Evolutionary conservation across 2,329 filamentous ascomycete genomes (phyloP), one percentile per base, ranked within the genome.

Genomic region (Neonectria sp.): DNA sequence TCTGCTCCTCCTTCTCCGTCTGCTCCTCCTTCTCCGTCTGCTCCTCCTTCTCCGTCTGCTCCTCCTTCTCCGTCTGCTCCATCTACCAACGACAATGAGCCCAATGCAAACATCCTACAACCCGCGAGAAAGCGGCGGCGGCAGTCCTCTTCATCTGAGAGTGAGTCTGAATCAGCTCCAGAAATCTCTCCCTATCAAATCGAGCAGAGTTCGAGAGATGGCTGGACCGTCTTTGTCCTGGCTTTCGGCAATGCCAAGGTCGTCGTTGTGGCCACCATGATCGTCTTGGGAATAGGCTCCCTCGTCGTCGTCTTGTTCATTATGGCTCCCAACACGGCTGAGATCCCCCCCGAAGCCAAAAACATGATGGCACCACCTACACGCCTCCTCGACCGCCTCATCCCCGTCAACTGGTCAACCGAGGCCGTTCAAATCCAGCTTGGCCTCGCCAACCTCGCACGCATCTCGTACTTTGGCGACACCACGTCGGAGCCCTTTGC

Each of bases 341-440:
- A 40, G 13, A 15, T 11, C 1, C 13, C 37, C 17, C 13, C 37
- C 9, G 17, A 40, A 9, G 37, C 37, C 37, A 40, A 13, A 6
- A 40, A 40, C 13, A 40, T 11, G 8, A 15, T 11, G 9, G 37
- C 11, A 40, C 13, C 13, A 15, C 2, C 37, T 40, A 2, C 37
- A 13, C 37, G 37, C 37, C 13, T 40, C 46, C 46, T 49, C 46
- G 46, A 49, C 25, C 21, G n/a, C 46, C 46, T 49, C n/a, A 12
- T n/a, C 11, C 25, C 21, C 12, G 46, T 49, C 21, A 49, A 49
- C 46, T 49, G 46, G 46, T 49, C 46, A 29, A 49, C 46, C 46
- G 46, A 49, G 46, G 46, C 21, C 21, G 15, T 29, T 9, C 21
- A 49, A 15, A 24, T 24, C n/a, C 46, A 49, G n/a, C 46, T 49